These are phyloP conservation scores for Halophytophthora polymorphica DNA, from an alignment of 352 stramenopile species.

Conservation along the genomic window DNA sequence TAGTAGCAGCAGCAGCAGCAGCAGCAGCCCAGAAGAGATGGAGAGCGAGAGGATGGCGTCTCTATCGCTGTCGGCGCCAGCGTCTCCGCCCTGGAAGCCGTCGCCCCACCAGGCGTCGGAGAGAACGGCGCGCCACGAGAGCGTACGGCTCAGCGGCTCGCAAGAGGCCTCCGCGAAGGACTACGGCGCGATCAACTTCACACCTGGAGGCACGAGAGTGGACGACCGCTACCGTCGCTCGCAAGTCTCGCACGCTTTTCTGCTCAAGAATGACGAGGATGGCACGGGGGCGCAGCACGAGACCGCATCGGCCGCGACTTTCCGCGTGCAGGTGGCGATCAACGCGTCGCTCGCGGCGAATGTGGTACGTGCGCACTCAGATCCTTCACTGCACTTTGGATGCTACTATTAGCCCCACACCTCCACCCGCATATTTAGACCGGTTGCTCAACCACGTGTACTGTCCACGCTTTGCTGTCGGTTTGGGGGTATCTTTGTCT, in stretches of 20 bases:
- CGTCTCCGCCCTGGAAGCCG: background rate
- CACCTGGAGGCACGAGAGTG: constrained; percentile 13
- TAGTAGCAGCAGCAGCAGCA: no score
- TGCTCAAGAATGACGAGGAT: constrained; percentile 60
- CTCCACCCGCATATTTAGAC: constrained; percentile 8
- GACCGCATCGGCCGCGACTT: constrained; percentile 15
- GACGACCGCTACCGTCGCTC: constrained; percentile 44
- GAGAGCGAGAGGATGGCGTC: background rate
- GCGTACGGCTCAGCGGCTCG: constrained; percentile 4
- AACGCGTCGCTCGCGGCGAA: constrained; percentile 68
- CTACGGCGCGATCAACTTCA: constrained; percentile 20
- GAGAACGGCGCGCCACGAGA: background rate
- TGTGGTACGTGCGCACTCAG: constrained; percentile 37
- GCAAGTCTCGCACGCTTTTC: constrained; percentile 67
- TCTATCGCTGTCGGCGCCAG: no score
- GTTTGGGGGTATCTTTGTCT: background rate
- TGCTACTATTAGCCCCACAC: background rate
- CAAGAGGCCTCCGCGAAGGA: constrained; percentile 8
- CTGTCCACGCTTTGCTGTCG: background rate
- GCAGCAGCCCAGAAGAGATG: background rate
- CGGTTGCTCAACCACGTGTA: background rate
- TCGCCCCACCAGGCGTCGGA: no score
- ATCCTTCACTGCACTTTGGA: background rate
- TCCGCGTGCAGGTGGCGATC: constrained; percentile 68
- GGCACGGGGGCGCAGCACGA: constrained; percentile 28